phyloP scores from a whole-genome alignment of 2,329 filamentous ascomycete genomes.

The Epichloe brachyelytri region DNA sequence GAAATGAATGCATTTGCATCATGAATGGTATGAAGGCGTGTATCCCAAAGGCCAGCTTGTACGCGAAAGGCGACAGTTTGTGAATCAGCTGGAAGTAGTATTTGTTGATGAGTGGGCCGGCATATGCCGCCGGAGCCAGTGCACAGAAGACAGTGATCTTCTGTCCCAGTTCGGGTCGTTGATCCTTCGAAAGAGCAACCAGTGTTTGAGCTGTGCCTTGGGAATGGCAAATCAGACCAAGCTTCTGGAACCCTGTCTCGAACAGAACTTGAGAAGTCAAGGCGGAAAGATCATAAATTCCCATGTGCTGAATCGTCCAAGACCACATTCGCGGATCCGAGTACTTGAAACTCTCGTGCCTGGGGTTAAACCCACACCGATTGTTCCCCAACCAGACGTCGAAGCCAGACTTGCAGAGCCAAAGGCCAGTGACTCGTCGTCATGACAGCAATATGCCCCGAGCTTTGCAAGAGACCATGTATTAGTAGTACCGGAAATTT shows the following conservation, averaged over 20 bases:
- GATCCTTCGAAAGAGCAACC: slow-evolving; percentile 78
- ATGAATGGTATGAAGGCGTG: slow-evolving; percentile 90
- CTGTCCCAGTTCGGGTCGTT: slow-evolving; percentile 70
- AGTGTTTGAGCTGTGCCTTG: slow-evolving; percentile 86
- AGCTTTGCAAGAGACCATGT: slow-evolving; percentile 77
- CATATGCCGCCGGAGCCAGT: slow-evolving; percentile 80
- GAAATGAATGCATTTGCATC: slow-evolving; percentile 63
- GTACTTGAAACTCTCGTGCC: slow-evolving; percentile 57
- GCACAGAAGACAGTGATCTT: slow-evolving; percentile 84
- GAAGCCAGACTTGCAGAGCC: slow-evolving; percentile 80
- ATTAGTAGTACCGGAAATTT: slow-evolving; percentile 80
- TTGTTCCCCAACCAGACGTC: slow-evolving; percentile 97
- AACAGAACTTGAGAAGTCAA: slow-evolving; percentile 65
- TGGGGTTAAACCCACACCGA: slow-evolving; percentile 70
- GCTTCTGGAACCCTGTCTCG: slow-evolving; percentile 71
- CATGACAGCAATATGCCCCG: slow-evolving; percentile 85
- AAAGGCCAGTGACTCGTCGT: slow-evolving; percentile 81
- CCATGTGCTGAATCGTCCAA: slow-evolving; percentile 94
- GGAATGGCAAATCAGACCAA: slow-evolving; percentile 75
- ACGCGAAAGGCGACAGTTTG: slow-evolving; percentile 61
- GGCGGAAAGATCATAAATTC: slow-evolving; percentile 74
- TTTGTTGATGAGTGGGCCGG: slow-evolving; percentile 72
- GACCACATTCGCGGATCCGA: slow-evolving; percentile 86
- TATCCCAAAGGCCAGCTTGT: slow-evolving; percentile 76
- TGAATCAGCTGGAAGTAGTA: slow-evolving; percentile 90